Evolutionary conservation across 805 yeast genomes (phyloP).

Genomic region (Ogataea pignaliae): DNA sequence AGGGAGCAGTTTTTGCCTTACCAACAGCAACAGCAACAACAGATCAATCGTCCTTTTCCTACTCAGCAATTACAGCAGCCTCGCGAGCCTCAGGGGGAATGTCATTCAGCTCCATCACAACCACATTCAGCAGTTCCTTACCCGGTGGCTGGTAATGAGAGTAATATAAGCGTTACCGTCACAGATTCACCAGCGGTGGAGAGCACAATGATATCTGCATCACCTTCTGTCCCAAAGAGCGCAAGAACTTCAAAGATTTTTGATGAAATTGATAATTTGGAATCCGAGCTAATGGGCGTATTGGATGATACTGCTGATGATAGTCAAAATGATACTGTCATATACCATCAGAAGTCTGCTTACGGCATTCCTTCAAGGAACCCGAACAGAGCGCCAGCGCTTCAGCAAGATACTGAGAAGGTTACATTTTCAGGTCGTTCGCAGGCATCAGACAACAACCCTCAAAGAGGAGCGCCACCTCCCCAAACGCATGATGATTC

Average conservation of each 20-base stretch:
- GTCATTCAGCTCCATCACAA: not conserved
- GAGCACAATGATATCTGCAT: not conserved
- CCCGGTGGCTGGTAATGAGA: not conserved
- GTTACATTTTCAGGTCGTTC: not conserved
- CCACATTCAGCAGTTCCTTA: not conserved
- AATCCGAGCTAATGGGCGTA: conserved; percentile 22
- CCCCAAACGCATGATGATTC: not conserved
- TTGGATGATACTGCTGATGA: conserved; percentile 8
- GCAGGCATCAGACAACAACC: not conserved
- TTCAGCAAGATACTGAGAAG: not conserved
- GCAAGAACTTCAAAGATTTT: conserved; percentile 23
- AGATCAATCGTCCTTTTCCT: not conserved
- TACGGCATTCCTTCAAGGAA: not conserved
- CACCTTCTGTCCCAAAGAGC: not conserved
- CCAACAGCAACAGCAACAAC: not conserved
- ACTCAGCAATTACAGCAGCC: not conserved
- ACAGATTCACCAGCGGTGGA: not conserved
- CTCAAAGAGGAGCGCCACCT: not conserved
- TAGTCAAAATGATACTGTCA: not conserved
- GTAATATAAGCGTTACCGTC: not conserved
- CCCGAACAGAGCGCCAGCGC: not conserved
- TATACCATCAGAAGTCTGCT: not conserved
- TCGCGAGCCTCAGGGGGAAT: not conserved
- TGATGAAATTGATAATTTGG: conserved; percentile 26
- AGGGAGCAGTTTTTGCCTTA: not conserved